These are phyloP conservation scores for Eucalyptus erythrocorys DNA, from an alignment of 345 rosid genomes.

Conservation along the genomic window DNA sequence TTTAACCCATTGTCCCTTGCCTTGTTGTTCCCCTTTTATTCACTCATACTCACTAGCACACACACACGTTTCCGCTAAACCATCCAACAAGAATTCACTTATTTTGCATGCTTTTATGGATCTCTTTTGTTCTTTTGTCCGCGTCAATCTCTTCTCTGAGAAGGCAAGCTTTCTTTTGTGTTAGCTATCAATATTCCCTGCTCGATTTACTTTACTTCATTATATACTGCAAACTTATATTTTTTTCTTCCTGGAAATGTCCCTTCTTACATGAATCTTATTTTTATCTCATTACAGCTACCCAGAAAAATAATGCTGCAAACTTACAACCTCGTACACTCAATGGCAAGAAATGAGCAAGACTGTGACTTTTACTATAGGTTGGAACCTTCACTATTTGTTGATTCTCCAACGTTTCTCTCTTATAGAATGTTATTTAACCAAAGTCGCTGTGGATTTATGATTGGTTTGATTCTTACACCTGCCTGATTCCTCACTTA, in stretches of 20 bases:
- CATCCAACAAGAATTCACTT: no score
- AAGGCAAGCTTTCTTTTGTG: conserved; percentile 45
- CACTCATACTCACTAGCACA: no score
- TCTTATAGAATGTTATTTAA: background rate
- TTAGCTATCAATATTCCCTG: background rate
- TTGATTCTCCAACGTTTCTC: background rate
- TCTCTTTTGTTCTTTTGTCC: conserved; percentile 92
- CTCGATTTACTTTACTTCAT: background rate
- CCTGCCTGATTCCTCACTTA: background rate
- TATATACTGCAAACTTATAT: background rate
- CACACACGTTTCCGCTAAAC: no score
- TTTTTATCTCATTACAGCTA: conserved; percentile 30
- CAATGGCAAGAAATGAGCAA: conserved; percentile 82
- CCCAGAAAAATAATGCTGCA: conserved; percentile 98
- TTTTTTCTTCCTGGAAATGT: background rate
- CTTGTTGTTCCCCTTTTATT: no score
- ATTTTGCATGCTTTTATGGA: conserved; percentile 97
- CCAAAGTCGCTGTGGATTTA: background rate
- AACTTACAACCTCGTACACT: conserved; percentile 86
- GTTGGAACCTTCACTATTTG: conserved; percentile 25
- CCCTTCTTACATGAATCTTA: background rate
- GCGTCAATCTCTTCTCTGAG: conserved; percentile 89
- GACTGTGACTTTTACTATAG: conserved; percentile 99
- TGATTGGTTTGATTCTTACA: background rate
- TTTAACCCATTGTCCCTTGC: no score